Percentiles rank a stretch among this genome's conserved stretches.
These are phyloP conservation scores for Entophlyctis helioformis DNA, from an alignment of 192 early-diverging fungal species.

Conservation along the genomic window DNA sequence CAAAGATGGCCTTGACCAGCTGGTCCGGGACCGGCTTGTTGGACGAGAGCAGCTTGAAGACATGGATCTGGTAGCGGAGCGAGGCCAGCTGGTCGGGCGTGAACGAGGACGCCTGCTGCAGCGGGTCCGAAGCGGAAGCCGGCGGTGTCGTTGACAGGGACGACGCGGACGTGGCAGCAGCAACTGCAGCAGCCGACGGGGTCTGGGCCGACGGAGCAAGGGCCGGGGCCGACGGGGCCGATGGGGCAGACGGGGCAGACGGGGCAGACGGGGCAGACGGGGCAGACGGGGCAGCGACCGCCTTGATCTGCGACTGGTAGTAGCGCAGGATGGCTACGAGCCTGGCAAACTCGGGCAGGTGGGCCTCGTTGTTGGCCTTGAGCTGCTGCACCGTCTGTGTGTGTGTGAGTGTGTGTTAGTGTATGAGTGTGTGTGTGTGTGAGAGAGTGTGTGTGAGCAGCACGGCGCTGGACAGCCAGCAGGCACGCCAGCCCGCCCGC, in stretches of 20 bases:
- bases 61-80: slow-evolving; percentile 72
- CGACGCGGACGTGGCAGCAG: neutral
- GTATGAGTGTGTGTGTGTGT: no score
- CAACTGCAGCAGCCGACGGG: neutral
- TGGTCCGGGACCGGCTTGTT: slow-evolving; percentile 67
- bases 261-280: no score
- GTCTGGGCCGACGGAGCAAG: neutral
- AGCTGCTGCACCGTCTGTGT: slow-evolving; percentile 40
- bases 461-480: no score
- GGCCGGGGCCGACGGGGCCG: no score
- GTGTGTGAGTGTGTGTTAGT: no score
- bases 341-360: slow-evolving; percentile 60
- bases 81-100: slow-evolving; percentile 48
- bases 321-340: slow-evolving; percentile 48
- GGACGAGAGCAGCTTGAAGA: slow-evolving; percentile 67
- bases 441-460: no score
- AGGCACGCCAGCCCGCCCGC: no score
- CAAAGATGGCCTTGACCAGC: slow-evolving; percentile 61
- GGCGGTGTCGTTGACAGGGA: neutral
- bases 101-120: no score
- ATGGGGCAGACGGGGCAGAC: no score
- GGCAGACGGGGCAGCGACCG: slow-evolving; percentile 11
- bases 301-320: slow-evolving; percentile 11
- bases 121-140: no score
- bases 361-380: slow-evolving; percentile 70